Evolutionary conservation across 129 eudicot species (phyloP), one percentile per base, ranked within the genome.

Genomic region (Lactuca sativa): DNA sequence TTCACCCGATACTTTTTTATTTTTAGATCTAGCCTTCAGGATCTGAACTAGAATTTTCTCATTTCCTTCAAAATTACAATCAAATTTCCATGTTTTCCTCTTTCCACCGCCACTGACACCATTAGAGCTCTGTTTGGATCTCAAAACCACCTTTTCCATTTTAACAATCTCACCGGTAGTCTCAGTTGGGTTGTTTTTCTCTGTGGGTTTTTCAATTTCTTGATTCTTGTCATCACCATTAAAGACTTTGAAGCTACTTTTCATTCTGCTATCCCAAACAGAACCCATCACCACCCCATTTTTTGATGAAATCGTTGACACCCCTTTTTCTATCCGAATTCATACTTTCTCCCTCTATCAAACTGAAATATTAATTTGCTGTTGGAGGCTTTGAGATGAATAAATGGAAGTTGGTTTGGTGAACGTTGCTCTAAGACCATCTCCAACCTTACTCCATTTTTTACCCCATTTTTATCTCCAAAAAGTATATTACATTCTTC

Each of bases 21-120:
- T 71, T 77, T 84, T 85, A 73, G 88, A 82, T 81, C 79, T 78
- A 74, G 66, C 81, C 56, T 66, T 71, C 21, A 82, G 67, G 82
- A 90, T 90, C 78, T 90, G 86, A 84, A 78, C 59, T 67, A 78
- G 86, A 77, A 38, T 75, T 32, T 34, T 77, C 17, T 68, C 76
- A 67, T 15, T 16, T 63, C 73, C 85, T 17, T 82, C 86, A 31
- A 74, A 76, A 79, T 21, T 70, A 61, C 84, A 86, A 12, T 89
- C 96, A 3, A 91, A 76, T 72, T 87, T 90, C 97, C 97, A 87
- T 6, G 97, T 85, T 70, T 85, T 90, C 70, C 97, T 85, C 80
- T 81, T 90, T 25, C 84, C 92, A 17, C 43, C 62, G 11, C 75
- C 85, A 78, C 49, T 62, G 25, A 58, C 61, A 3, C 76, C 87